phyloP scores from a whole-genome alignment of 2,329 filamentous ascomycete species.

The Mollisiaceae sp. region DNA sequence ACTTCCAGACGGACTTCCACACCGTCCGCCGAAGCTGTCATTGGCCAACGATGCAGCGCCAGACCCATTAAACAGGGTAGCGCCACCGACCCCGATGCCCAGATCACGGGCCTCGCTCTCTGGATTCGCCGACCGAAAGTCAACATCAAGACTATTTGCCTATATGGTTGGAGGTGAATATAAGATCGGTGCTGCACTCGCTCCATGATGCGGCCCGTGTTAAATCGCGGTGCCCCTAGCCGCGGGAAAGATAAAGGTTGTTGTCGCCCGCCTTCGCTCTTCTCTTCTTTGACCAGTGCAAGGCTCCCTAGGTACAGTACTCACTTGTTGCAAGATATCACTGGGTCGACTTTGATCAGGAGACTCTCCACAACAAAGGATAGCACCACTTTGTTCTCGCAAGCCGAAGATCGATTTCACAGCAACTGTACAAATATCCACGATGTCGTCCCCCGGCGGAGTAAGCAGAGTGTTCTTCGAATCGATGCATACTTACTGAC shows the following conservation, averaged over 20 bases:
- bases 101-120: not conserved
- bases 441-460: constrained; percentile 9
- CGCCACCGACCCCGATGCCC: not conserved
- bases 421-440: not conserved
- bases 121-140: not conserved
- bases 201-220: not conserved
- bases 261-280: not conserved
- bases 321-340: not conserved
- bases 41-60: too few relatives aligned
- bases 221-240: constrained; percentile 2
- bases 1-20: too few relatives aligned
- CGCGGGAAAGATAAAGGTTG: not conserved
- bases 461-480: constrained; percentile 5
- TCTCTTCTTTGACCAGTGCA: not conserved
- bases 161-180: not conserved
- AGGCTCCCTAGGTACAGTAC: not conserved
- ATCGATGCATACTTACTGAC: constrained; percentile 8
- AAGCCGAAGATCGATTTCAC: not conserved
- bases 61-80: not conserved
- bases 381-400: not conserved
- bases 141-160: not conserved
- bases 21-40: too few relatives aligned
- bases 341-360: constrained; percentile 1
- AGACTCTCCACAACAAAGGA: not conserved
- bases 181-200: not conserved